A percentile compares a stretch with the other conserved stretches of the same genome.
Conservation (phyloP, 2,329 filamentous ascomycete species). For the Verruconis gallopava region DNA sequence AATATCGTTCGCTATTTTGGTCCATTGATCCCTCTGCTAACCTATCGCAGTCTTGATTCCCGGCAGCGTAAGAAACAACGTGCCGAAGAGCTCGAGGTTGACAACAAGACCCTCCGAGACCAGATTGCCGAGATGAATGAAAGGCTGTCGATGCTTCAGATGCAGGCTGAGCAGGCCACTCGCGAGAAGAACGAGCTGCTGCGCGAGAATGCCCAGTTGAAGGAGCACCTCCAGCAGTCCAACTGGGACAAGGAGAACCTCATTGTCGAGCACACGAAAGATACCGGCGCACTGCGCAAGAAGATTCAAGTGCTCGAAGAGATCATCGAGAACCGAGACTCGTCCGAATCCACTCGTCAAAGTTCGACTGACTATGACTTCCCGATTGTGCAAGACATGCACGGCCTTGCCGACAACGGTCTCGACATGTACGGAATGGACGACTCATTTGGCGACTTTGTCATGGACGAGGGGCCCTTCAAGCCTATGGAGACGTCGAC, state of each 20-base stretch:
- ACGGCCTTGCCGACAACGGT: slow-evolving; percentile 66
- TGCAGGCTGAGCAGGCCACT: slow-evolving; percentile 40
- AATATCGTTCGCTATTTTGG: slow-evolving; percentile 19
- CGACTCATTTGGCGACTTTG: slow-evolving; percentile 63
- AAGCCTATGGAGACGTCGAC: slow-evolving; percentile 12
- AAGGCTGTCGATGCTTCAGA: slow-evolving; percentile 53
- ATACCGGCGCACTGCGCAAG: slow-evolving; percentile 84
- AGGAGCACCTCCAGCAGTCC: slow-evolving; percentile 62
- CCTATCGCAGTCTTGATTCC: slow-evolving; percentile 64
- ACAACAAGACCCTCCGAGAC: slow-evolving; percentile 82
- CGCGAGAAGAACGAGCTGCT: slow-evolving; percentile 52
- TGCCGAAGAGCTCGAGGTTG: slow-evolving; percentile 89
- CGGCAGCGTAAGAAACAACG: slow-evolving; percentile 97
- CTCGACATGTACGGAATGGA: slow-evolving; percentile 54
- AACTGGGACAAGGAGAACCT: slow-evolving; percentile 85
- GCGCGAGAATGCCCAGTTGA: slow-evolving; percentile 60
- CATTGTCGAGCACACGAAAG: slow-evolving; percentile 74
- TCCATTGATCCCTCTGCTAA: slow-evolving; percentile 23
- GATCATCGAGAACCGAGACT: slow-evolving; percentile 51
- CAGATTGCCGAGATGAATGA: slow-evolving; percentile 70
- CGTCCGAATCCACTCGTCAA: slow-evolving; percentile 35
- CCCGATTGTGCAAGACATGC: slow-evolving; percentile 63
- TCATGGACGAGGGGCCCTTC: slow-evolving; percentile 50
- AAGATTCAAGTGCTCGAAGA: slow-evolving; percentile 74
- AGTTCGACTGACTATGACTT: slow-evolving; percentile 54